Evolutionary conservation across 768 basidiomycete species (phyloP), one percentile per base, ranked within the genome.

Genomic region (Tulasnella calospora): DNA sequence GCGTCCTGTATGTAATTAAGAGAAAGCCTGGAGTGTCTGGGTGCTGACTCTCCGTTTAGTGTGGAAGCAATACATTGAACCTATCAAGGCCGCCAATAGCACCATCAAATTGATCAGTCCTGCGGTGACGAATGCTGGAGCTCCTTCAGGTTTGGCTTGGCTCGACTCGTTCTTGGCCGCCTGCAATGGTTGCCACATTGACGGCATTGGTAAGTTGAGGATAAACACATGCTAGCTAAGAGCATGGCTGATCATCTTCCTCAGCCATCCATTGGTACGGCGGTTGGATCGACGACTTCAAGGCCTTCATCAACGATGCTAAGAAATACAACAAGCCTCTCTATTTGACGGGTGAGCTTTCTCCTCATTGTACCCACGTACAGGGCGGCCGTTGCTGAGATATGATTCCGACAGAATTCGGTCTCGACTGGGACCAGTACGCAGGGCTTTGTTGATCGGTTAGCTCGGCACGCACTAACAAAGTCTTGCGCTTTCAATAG

Each of bases 231-330:
- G 38, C 12, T 41, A 15, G 35, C 23, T 27, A n/a, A 21, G 6
- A 71, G 21, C 70, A 23, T 67, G 30, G 40, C 71, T 73, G 30
- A 73, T 19, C 0, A 2, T 17, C 27, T 23, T 13, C 13, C 9
- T 3, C 33, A 79, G 78, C 72, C 5, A 36, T 79, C 9, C 79
- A 79, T 41, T 79, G 79, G 71, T 73, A 73, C 36, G 74, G 74
- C 13, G 74, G 74, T 38, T 75, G 74, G 74, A 75, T 57, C 27
- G 41, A 46, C 41, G 74, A 75, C 55, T 75, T 75, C 51, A 46
- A 57, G 55, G 38, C 41, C 41, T 75, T 75, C 51, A 19, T 75
- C 74, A 57, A 46, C 23, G 74, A 57, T 17, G 38, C 74, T 15
- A 75, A 46, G 33, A 57, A 46, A 33, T 75, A 47, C 55, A 75